These are phyloP conservation scores for Noccaea caerulescens DNA, from an alignment of 345 rosid genomes.

Conservation along the genomic window DNA sequence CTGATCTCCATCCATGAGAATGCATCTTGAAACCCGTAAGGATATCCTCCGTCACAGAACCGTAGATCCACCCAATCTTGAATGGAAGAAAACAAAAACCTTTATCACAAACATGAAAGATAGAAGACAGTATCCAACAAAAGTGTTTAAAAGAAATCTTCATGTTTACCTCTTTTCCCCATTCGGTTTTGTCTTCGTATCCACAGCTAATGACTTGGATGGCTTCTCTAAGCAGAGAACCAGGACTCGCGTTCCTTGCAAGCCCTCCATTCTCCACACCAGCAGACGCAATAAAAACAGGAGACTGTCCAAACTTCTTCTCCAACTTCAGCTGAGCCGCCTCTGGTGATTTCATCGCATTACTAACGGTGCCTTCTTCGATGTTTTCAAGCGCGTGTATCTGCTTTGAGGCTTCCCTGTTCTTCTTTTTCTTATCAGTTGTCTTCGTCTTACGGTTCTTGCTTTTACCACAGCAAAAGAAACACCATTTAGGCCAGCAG, in stretches of 20 bases:
- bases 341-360: constrained; percentile 38
- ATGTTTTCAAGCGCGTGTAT: constrained; percentile 71
- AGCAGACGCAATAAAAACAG: constrained; percentile 62
- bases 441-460: constrained; percentile 58
- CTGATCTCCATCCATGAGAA: constrained; percentile 80
- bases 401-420: constrained; percentile 68
- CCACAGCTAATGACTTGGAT: constrained; percentile 78
- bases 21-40: constrained; percentile 81
- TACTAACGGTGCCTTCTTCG: constrained; percentile 56
- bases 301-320: constrained; percentile 77
- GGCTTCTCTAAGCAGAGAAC: constrained; percentile 70
- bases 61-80: constrained; percentile 68
- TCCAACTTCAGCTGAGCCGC: constrained; percentile 50
- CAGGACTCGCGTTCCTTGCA: constrained; percentile 55
- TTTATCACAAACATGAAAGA: constrained; percentile 7
- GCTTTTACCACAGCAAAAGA: constrained; percentile 52
- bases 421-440: constrained; percentile 58
- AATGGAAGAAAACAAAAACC: constrained; percentile 17
- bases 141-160: not conserved
- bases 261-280: constrained; percentile 61
- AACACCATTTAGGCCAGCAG: constrained; percentile 87
- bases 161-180: constrained; percentile 74
- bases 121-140: not conserved
- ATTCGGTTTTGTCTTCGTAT: constrained; percentile 73
- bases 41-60: constrained; percentile 68